phyloP scores from a whole-genome alignment of 1,284 basidiomycete species.

The Trichosporon sp. region DNA sequence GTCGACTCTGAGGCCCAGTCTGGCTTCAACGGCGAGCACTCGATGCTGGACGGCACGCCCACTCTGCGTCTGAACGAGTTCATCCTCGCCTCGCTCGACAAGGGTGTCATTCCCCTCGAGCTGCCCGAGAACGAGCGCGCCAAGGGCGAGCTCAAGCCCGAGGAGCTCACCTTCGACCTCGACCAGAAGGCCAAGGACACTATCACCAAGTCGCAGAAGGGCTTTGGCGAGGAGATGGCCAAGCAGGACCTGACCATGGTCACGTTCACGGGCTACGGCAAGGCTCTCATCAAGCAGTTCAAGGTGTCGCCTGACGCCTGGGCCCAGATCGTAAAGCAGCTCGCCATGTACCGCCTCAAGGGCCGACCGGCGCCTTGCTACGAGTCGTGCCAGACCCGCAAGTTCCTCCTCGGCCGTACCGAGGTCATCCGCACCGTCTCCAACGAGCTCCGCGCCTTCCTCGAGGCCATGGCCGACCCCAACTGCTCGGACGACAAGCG shows the following conservation, averaged over 20 bases:
- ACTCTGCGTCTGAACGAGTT: slow-evolving; percentile 96
- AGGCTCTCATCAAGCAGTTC: slow-evolving; percentile 79
- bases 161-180: slow-evolving; percentile 67
- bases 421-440: slow-evolving; percentile 88
- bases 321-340: slow-evolving; percentile 91
- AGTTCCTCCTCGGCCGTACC: slow-evolving; percentile 84
- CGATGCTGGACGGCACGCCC: slow-evolving; percentile 74
- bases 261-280: slow-evolving; percentile 89
- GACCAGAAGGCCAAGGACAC: slow-evolving; percentile 52
- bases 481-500: slow-evolving; percentile 57
- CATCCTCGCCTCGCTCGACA: slow-evolving; percentile 68
- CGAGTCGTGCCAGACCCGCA: slow-evolving; percentile 90
- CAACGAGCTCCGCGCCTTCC: slow-evolving; percentile 77
- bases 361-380: slow-evolving; percentile 78
- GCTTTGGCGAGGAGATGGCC: slow-evolving; percentile 71
- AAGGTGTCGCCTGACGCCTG: slow-evolving; percentile 90
- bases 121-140: slow-evolving; percentile 45
- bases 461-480: slow-evolving; percentile 75
- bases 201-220: slow-evolving; percentile 56
- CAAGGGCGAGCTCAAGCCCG: slow-evolving; percentile 53
- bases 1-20: slow-evolving; percentile 90
- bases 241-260: slow-evolving; percentile 78
- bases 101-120: slow-evolving; percentile 67
- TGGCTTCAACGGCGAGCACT: slow-evolving; percentile 65
- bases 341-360: slow-evolving; percentile 85